Evolutionary conservation across 192 early-diverging fungal species (phyloP).

Genomic region (Linnemannia elongata): DNA sequence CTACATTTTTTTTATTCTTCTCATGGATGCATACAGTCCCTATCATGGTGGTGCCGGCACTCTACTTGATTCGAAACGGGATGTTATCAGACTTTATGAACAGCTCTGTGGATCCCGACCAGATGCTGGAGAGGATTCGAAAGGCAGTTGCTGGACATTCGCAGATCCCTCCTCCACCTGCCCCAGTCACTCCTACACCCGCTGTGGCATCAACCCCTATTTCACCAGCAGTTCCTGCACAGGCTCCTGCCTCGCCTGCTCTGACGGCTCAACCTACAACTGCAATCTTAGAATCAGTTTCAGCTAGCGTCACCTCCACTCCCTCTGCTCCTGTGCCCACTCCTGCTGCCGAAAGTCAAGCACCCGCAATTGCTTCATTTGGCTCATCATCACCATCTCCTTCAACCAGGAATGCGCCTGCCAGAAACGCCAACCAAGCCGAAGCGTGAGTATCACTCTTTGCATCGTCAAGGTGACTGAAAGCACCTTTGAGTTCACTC

Average conservation of each 20-base stretch:
- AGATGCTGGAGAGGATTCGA: conserved; percentile 47
- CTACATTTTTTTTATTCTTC: neutral
- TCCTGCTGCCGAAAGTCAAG: neutral
- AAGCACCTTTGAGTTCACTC: neutral
- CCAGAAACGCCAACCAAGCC: conserved; percentile 12
- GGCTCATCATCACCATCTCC: neutral
- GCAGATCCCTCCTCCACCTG: conserved; percentile 45
- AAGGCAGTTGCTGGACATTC: conserved; percentile 36
- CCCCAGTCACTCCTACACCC: neutral
- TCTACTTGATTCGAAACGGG: conserved; percentile 48
- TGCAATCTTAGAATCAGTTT: neutral
- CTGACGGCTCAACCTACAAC: neutral
- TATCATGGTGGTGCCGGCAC: conserved; percentile 42
- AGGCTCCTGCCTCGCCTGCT: neutral
- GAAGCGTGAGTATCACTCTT: conserved; percentile 5
- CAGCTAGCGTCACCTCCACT: neutral
- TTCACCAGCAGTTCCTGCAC: neutral
- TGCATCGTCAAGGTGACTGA: neutral
- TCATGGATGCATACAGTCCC: conserved; percentile 18
- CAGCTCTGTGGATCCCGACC: conserved; percentile 27
- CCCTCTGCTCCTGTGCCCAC: neutral
- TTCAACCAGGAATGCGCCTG: neutral
- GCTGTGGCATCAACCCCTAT: neutral
- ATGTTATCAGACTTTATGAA: conserved; percentile 53
- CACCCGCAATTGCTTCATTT: neutral